Conservation (phyloP, 2,329 filamentous ascomycete species). For the Cladosporium halotolerans region DNA sequence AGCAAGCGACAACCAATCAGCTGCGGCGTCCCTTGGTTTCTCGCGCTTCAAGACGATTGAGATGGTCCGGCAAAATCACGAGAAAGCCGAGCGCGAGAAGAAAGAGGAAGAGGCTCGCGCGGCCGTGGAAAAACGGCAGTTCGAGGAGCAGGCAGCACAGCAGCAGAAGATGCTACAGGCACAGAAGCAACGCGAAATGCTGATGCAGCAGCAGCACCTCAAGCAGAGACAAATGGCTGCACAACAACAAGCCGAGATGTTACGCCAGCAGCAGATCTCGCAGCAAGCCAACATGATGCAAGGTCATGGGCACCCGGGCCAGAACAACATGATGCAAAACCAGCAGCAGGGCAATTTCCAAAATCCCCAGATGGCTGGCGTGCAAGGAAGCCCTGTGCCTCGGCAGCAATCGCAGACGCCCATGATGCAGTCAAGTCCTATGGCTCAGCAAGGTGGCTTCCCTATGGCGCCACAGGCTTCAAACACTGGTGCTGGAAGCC, state of each 20-base stretch:
- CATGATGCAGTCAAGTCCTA: constrained; percentile 40
- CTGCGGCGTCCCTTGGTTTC: constrained; percentile 69
- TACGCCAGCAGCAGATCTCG: constrained; percentile 13
- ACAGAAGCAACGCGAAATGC: constrained; percentile 36
- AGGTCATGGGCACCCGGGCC: constrained; percentile 33
- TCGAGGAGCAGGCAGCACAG: constrained; percentile 44
- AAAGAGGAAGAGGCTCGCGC: constrained; percentile 53
- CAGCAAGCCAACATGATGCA: constrained; percentile 26
- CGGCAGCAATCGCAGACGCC: constrained; percentile 42
- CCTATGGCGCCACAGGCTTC: constrained; percentile 56
- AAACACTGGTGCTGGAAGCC: constrained; percentile 55
- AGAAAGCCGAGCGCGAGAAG: constrained; percentile 53
- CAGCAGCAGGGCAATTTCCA: constrained; percentile 6
- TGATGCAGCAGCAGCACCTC: constrained; percentile 27
- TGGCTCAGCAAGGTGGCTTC: constrained; percentile 37
- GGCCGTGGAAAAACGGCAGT: constrained; percentile 26
- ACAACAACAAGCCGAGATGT: constrained; percentile 2
- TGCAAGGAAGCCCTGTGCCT: constrained; percentile 57
- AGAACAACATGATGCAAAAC: constrained; percentile 30
- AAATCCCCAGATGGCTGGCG: constrained; percentile 18
- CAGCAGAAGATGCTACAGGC: constrained; percentile 42
- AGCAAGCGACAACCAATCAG: constrained; percentile 68
- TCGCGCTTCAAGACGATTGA: constrained; percentile 88
- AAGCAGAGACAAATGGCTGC: constrained; percentile 22
- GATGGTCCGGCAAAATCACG: constrained; percentile 57